phyloP scores from a whole-genome alignment of 805 yeast species.

The Trichomonascus vanleenenianus region DNA sequence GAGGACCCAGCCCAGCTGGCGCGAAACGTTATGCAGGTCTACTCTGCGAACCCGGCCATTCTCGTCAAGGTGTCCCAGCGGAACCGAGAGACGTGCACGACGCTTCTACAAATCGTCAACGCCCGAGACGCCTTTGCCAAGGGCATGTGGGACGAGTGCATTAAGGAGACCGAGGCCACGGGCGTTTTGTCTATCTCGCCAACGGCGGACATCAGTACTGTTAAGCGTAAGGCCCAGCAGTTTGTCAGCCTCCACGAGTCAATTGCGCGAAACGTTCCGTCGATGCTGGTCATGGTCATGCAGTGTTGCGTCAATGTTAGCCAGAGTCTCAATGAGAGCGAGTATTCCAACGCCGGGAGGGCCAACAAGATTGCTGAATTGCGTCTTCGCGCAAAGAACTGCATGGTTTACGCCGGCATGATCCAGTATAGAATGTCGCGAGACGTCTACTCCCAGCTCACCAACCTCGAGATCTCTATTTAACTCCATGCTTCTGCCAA shows the following conservation, averaged over 20 bases:
- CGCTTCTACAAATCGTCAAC: slow-evolving; percentile 57
- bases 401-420: slow-evolving; percentile 79
- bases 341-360: slow-evolving; percentile 39
- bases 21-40: slow-evolving; percentile 29
- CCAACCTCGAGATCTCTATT: slow-evolving; percentile 43
- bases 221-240: slow-evolving; percentile 64
- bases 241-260: slow-evolving; percentile 57
- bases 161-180: slow-evolving; percentile 48
- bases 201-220: slow-evolving; percentile 39
- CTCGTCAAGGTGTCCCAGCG: slow-evolving; percentile 45
- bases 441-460: slow-evolving; percentile 66
- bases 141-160: slow-evolving; percentile 51
- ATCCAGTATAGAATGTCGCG: slow-evolving; percentile 26
- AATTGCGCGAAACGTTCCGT: slow-evolving; percentile 72
- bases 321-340: slow-evolving; percentile 28
- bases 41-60: slow-evolving; percentile 51
- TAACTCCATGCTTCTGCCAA: slow-evolving; percentile 1
- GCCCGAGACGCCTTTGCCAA: slow-evolving; percentile 54
- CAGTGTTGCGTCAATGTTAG: slow-evolving; percentile 57
- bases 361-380: slow-evolving; percentile 49
- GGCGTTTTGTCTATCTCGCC: slow-evolving; percentile 57
- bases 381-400: slow-evolving; percentile 64
- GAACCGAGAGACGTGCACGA: slow-evolving; percentile 57
- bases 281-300: slow-evolving; percentile 73
- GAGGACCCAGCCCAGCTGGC: slow-evolving; percentile 33